These are phyloP conservation scores for Saposhnikovia divaricata DNA, from an alignment of 129 eudicot species.

Conservation along the genomic window DNA sequence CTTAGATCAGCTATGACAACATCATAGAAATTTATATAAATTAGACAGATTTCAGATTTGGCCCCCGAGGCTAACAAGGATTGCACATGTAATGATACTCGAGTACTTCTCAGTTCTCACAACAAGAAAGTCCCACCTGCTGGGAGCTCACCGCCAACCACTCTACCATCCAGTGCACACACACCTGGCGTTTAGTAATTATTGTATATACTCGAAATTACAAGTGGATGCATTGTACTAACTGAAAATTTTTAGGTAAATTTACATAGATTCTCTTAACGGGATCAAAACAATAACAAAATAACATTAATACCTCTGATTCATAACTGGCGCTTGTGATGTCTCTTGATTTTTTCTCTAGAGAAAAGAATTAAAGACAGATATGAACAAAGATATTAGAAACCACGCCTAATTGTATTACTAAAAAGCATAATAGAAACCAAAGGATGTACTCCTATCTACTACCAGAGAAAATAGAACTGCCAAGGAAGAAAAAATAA, in stretches of 20 bases:
- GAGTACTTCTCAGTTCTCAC: not conserved
- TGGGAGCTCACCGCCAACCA: not conserved
- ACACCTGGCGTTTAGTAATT: not conserved
- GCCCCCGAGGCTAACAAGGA: not conserved
- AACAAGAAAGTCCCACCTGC: not conserved
- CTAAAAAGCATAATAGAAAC: not conserved
- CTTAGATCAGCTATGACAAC: not conserved
- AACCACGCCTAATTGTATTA: not conserved
- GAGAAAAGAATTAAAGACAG: slow-evolving; percentile 12
- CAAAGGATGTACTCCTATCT: not conserved
- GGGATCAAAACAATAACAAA: not conserved
- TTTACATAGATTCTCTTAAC: not conserved
- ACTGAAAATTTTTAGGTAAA: not conserved
- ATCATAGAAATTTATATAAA: not conserved
- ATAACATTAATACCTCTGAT: slow-evolving; percentile 45
- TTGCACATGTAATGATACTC: not conserved
- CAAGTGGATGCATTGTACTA: not conserved
- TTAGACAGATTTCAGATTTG: not conserved
- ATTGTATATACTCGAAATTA: not conserved
- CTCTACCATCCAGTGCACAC: not conserved
- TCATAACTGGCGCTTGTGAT: slow-evolving; percentile 17
- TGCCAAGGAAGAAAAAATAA: not conserved
- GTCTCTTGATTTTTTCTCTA: slow-evolving; percentile 58
- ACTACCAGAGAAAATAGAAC: not conserved
- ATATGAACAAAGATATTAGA: slow-evolving; percentile 10